Base-by-base conservation (phyloP, 805 yeast genomes). In the Candida coquimbonensis region DNA sequence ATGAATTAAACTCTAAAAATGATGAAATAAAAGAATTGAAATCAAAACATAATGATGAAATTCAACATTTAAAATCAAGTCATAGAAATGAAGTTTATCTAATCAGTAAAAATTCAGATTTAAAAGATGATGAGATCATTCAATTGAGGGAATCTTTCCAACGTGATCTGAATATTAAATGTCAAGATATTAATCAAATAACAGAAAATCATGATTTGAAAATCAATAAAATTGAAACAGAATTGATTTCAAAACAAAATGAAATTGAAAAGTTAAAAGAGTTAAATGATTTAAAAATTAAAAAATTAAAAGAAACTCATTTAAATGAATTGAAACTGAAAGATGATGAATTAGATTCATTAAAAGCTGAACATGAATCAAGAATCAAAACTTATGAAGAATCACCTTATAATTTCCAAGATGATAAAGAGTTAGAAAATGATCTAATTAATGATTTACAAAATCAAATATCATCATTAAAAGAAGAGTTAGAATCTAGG, bases 41-140 rank as follows among this genome's bases (percentile, higher is more conserved):
- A n/a, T 8, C 17, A 8, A 35, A 34, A 14, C 39, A 33, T 26
- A 34, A 45, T 17, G 39, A 48, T 6, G 14, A 44, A 24, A 24
- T 25, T 29, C 24, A 25, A 14, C 34, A 41, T n/a, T 27, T 9
- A 7, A 33, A 33, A 16, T n/a, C 19, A 11, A 36, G 29, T 17
- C 39, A 33, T 19, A 38, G 42, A 36, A 27, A 45, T 35, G 48
- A 45, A 24, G 35, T 45, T 17, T 7, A 16, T 13, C 17, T 24
- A 3, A 40, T 39, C 44, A 42, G 42, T 31, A 34, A 13, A 3
- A 38, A 38, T 13, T 7, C 38, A 8, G 13, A 25, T 3, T 26
- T 19, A 11, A 46, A 42, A 11, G 16, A 19, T 17, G 38, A 27
- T 8, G 16, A 19, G 6, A 7, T 42, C 5, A 25, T 12, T 9